Evolutionary conservation across 2,329 filamentous ascomycete genomes (phyloP), one percentile per base, ranked within the genome.

Genomic region (Diaporthe capsici): DNA sequence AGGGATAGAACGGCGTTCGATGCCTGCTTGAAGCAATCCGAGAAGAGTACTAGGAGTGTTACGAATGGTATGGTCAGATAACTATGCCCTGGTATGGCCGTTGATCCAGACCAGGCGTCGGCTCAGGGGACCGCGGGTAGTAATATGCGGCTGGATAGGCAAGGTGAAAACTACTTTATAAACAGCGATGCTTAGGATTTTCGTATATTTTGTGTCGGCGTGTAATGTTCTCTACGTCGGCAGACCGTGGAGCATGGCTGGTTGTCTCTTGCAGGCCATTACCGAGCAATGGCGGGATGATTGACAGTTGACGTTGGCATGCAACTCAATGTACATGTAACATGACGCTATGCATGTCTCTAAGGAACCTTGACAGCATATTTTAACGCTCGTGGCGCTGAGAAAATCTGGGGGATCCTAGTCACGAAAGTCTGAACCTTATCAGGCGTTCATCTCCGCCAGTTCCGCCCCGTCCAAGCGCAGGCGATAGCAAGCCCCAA

Each of bases 11-110:
- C 12, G n/a, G 17, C 17, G 8, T 53, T 72, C 8, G 57, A 75
- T 39, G 28, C 44, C n/a, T 75, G 67, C 22, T 22, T 75, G 42
- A 44, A 28, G 37, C 42, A 72, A 20, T 65, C 73, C 7, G 47
- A 65, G 47, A 31, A 31, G 49, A 39, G 44, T 7, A 37, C 58
- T 5, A 17, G 25, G 15, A 39, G 53, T 63, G 65, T 72, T n/a
- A 71, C 73, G 31, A 75, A 61, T 31, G 67, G 73, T 34, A 71
- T 74, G 60, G 15, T 47, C 17, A 49, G 13, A n/a, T 70, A 20
- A 55, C 2, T 17, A 49, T 25, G 17, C 25, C 28, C 44, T 12
- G 28, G 42, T 34, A 28, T 10, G 10, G 31, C 5, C 61, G 3
- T 49, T 49, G 10, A 67, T 49, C 42, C 25, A 34, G 61, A 34